Conservation (phyloP, 2,329 filamentous ascomycete species). For the Xenoacremonium recifei region DNA sequence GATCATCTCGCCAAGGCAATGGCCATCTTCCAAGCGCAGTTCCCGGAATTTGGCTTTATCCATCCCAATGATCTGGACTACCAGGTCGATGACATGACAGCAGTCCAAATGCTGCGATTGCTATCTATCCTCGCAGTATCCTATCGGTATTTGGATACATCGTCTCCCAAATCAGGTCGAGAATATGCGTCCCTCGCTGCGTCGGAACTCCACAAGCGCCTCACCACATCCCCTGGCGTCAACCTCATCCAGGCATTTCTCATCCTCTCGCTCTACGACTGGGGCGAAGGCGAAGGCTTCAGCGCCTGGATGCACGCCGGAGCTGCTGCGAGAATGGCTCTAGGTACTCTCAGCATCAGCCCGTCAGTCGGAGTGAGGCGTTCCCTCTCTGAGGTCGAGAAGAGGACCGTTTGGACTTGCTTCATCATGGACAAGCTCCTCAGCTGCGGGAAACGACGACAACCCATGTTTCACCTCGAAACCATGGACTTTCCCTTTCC, state of each 20-base stretch:
- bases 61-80: conserved; percentile 24
- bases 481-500: conserved; percentile 15
- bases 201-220: conserved; percentile 12
- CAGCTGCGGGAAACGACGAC: conserved; percentile 20
- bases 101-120: conserved; percentile 14
- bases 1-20: conserved; percentile 9
- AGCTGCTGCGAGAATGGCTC: conserved; percentile 23
- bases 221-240: conserved; percentile 12
- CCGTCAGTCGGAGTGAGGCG: conserved; percentile 15
- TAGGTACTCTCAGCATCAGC: conserved; percentile 18
- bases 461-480: conserved; percentile 18
- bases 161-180: not conserved
- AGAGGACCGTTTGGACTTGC: conserved; percentile 21
- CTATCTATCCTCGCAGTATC: conserved; percentile 16
- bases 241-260: conserved; percentile 19
- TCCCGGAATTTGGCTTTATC: conserved; percentile 22
- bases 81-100: conserved; percentile 4
- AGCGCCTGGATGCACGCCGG: conserved; percentile 26
- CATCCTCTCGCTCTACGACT: conserved; percentile 20
- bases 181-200: conserved; percentile 5
- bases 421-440: conserved; percentile 23
- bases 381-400: conserved; percentile 18
- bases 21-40: conserved; percentile 18
- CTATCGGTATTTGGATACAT: conserved; percentile 8
- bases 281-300: conserved; percentile 25